Evolutionary conservation across 2,329 filamentous ascomycete genomes (phyloP).

Genomic region (Didymella glomerata): DNA sequence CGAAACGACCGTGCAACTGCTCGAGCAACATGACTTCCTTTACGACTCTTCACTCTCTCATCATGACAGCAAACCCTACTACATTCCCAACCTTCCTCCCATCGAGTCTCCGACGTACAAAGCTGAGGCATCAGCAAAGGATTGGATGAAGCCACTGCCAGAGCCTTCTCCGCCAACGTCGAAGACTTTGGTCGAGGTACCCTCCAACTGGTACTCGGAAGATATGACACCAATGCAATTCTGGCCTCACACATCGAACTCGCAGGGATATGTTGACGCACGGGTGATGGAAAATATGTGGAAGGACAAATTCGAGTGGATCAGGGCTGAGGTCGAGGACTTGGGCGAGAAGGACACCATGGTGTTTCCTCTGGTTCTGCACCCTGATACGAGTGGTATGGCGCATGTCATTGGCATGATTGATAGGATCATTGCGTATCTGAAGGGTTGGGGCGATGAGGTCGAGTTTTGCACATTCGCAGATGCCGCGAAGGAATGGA

Average conservation of each 20-base stretch:
- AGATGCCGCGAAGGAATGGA: constrained; percentile 55
- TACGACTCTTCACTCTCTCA: constrained; percentile 62
- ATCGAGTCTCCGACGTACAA: constrained; percentile 55
- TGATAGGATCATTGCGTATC: constrained; percentile 61
- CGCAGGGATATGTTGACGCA: constrained; percentile 66
- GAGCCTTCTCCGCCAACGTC: constrained; percentile 31
- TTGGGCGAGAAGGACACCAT: constrained; percentile 47
- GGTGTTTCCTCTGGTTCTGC: constrained; percentile 63
- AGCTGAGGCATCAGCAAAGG: constrained; percentile 45
- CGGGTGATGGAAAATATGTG: constrained; percentile 67
- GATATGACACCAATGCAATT: constrained; percentile 62
- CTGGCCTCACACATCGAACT: constrained; percentile 59
- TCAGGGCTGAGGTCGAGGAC: constrained; percentile 53
- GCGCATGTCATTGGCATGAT: constrained; percentile 68
- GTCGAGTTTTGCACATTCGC: constrained; percentile 59
- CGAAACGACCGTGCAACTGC: constrained; percentile 58
- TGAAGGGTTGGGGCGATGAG: constrained; percentile 56
- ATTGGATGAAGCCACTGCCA: constrained; percentile 58
- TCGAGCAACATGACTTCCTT: constrained; percentile 60
- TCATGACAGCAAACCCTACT: constrained; percentile 61
- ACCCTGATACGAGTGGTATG: constrained; percentile 68
- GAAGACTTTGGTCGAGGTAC: constrained; percentile 57
- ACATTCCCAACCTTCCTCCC: constrained; percentile 54
- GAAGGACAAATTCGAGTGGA: constrained; percentile 67
- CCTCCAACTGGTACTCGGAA: constrained; percentile 62